These are phyloP conservation scores for Penicillium odoratum DNA, from an alignment of 495 filamentous ascomycete species.

Conservation along the genomic window DNA sequence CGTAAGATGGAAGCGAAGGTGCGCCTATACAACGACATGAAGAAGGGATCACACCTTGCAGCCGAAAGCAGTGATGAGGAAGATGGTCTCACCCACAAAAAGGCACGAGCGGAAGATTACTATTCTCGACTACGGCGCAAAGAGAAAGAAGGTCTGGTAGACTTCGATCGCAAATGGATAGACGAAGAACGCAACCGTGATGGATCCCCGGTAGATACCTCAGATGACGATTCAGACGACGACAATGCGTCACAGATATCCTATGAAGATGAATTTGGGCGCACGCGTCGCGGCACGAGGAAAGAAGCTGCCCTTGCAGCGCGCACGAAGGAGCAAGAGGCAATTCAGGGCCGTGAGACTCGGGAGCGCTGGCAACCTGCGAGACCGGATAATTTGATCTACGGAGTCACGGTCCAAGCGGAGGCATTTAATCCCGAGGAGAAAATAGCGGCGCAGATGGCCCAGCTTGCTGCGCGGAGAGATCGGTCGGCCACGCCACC, in stretches of 20 bases:
- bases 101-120: slow-evolving; percentile 34
- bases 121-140: slow-evolving; percentile 35
- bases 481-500: slow-evolving; percentile 78
- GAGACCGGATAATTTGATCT: slow-evolving; percentile 71
- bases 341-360: slow-evolving; percentile 35
- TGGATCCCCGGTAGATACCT: slow-evolving; percentile 16
- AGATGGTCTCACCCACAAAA: slow-evolving; percentile 12
- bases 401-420: slow-evolving; percentile 77
- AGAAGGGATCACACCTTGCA: slow-evolving; percentile 60
- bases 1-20: slow-evolving; percentile 86
- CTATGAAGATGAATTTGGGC: slow-evolving; percentile 88
- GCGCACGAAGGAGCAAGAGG: slow-evolving; percentile 44
- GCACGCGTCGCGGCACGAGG: slow-evolving; percentile 64
- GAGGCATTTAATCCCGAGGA: slow-evolving; percentile 75
- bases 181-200: slow-evolving; percentile 52
- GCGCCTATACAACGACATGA: slow-evolving; percentile 79
- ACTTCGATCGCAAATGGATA: slow-evolving; percentile 95
- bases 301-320: slow-evolving; percentile 60
- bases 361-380: slow-evolving; percentile 57
- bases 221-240: slow-evolving; percentile 41
- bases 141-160: slow-evolving; percentile 64
- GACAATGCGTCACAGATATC: slow-evolving; percentile 66
- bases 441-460: slow-evolving; percentile 62
- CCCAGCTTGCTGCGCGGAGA: slow-evolving; percentile 66
- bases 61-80: slow-evolving; percentile 46